These are phyloP conservation scores for Kwoniella dejecticola DNA, from an alignment of 768 basidiomycete genomes.

Conservation along the genomic window DNA sequence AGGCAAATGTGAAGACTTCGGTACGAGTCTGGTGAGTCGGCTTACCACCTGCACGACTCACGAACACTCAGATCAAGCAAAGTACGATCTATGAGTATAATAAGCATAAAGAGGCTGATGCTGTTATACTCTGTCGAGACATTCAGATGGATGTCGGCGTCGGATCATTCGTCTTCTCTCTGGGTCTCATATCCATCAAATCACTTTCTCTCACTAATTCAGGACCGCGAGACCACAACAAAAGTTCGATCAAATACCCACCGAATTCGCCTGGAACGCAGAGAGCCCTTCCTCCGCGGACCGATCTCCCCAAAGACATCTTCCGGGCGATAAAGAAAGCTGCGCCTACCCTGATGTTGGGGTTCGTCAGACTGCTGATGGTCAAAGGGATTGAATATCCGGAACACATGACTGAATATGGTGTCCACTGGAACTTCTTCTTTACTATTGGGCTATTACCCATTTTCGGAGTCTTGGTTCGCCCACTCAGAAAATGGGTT, in stretches of 20 bases:
- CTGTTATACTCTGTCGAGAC: no score
- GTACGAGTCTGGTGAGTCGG: slow-evolving; percentile 83
- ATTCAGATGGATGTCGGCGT: slow-evolving; percentile 98
- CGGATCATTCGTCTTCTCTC: slow-evolving; percentile 95
- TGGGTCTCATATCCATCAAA: slow-evolving; percentile 86
- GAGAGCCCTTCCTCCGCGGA: no score
- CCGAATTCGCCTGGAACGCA: not conserved
- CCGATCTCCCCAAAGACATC: slow-evolving; percentile 56
- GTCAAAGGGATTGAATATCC: slow-evolving; percentile 96
- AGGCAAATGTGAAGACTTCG: slow-evolving; percentile 92
- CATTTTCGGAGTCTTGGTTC: slow-evolving; percentile 67
- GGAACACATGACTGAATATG: slow-evolving; percentile 95
- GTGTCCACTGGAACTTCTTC: slow-evolving; percentile 98
- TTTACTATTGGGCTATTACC: slow-evolving; percentile 84
- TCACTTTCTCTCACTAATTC: slow-evolving; percentile 60
- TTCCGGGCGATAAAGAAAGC: slow-evolving; percentile 62
- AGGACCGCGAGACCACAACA: not conserved
- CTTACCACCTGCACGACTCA: no score
- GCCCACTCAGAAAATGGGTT: slow-evolving; percentile 63
- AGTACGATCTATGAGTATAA: no score
- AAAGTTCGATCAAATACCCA: not conserved
- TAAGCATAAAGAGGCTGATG: no score
- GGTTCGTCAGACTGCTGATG: slow-evolving; percentile 72
- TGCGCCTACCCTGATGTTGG: slow-evolving; percentile 70
- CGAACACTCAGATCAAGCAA: no score